Base-by-base conservation (phyloP, 345 rosid species). In the Hevea brasiliensis region DNA sequence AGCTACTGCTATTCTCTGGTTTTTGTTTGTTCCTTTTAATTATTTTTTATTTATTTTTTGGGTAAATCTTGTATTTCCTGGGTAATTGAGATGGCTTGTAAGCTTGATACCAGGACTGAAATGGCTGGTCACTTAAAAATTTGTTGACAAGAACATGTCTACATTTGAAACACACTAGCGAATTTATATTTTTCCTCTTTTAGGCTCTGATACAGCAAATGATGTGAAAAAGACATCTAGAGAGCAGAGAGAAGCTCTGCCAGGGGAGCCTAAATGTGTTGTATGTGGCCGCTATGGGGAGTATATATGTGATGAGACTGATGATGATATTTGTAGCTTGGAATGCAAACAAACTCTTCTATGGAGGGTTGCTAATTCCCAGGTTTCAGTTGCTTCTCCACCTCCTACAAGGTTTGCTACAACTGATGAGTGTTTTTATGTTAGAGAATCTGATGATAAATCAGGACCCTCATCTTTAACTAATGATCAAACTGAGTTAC, bases 261-360 rank as follows among this genome's bases (percentile, higher is more conserved):
- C 82, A 0, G 92, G 79, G 20, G 98, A 94, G 63, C 97, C 95
- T 54, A 79, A 62, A 76, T 94, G 97, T 81, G 90, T 84, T 61
- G 77, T 89, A 37, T 94, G 95, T 62, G 76, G 93, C 59, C 92
- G 89, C 68, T 92, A 92, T 76, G 98, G 98, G 15, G 97, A 94
- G 78, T 92, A 92, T 77, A 88, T 92, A 61, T 90, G 97, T 74
- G 90, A 89, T 78, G 77, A 88, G 81, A 94, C 98, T 23, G 89
- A 89, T 76, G 93, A 87, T 56, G 98, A 92, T 83, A 63, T 94
- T 71, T 94, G 98, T 82, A 92, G 95, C 80, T 81, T 92, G 85
- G 91, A 94, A 75, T 92, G 98, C 81, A 90, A 94, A 79, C 89
- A 67, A 65, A 73, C 64, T 64, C 77, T 89, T 35, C 69, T 92